Evolutionary conservation across 2,329 filamentous ascomycete genomes (phyloP), one percentile per base, ranked within the genome.

Genomic region (Penicillium paneum): DNA sequence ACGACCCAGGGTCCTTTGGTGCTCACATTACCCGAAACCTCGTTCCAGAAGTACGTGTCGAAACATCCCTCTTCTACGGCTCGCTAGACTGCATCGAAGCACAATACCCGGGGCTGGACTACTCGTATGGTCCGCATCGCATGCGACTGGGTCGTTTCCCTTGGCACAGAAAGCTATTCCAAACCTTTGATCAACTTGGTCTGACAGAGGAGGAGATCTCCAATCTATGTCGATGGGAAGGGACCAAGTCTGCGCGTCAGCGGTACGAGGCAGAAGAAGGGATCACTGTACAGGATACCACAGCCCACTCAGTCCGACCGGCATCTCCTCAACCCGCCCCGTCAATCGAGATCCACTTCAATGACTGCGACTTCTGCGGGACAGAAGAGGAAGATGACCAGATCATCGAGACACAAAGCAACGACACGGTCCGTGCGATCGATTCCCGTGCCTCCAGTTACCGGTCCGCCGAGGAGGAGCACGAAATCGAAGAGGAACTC

Each of bases 31-130:
- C 79, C 57, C 79, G 82, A 45, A 81, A 86, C 65, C 78, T 87
- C 39, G 82, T 87, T 21, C 82, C 82, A 34, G 84, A 87, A 74
- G 83, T 87, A 49, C 82, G 84, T 56, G 77, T 83, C 60, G 84
- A 87, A 70, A 85, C 83, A 1, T 79, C 80, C 51, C 81, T 78
- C 47, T 87, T 86, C 74, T 87, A 86, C 71, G 84, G 84, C 63
- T 78, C 81, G 38, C 76, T 86, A 42, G 83, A 86, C 74, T 83
- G 80, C 64, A 78, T 85, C 57, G 84, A 87, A 74, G 83, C 84
- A 46, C 83, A 84, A 55, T 87, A 87, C 64, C 84, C 84, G 0
- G 84, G 84, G 32, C 76, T 87, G 43, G 84, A 87, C 74, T 87
- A 87, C 69, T 81, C 81, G 43, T 78, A 83, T 63, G 72, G 74